A percentile compares a stretch with the other conserved stretches of the same genome.
These are phyloP conservation scores for Herpetospermum pedunculosum DNA, from an alignment of 306 rosid species.

Conservation along the genomic window DNA sequence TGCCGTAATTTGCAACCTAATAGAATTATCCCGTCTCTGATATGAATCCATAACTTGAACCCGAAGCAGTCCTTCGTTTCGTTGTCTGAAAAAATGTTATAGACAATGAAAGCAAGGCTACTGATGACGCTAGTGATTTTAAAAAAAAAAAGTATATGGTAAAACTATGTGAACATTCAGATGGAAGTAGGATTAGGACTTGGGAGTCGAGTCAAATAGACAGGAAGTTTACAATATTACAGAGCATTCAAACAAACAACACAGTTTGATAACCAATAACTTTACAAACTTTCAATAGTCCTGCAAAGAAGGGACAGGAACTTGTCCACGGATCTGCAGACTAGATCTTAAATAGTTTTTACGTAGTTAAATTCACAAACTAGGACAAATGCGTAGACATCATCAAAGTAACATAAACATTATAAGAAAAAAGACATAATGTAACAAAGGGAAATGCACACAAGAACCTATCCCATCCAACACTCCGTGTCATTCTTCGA, in stretches of 20 bases:
- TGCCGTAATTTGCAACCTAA: neutral
- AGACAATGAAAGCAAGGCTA: neutral
- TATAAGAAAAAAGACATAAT: neutral
- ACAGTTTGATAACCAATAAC: conserved; percentile 25
- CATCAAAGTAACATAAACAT: conserved; percentile 19
- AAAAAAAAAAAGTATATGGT: neutral
- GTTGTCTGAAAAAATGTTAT: conserved; percentile 1
- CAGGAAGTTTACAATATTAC: conserved; percentile 10
- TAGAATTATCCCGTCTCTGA: neutral
- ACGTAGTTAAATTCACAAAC: conserved; percentile 19
- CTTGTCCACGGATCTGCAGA: conserved; percentile 15
- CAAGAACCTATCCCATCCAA: conserved; percentile 31
- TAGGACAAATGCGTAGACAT: conserved; percentile 19
- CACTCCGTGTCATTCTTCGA: conserved; percentile 14
- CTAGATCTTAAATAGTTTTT: conserved; percentile 8
- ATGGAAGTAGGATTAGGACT: neutral
- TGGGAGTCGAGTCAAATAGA: neutral
- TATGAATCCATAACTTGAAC: neutral
- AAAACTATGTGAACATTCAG: neutral
- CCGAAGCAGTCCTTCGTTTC: neutral
- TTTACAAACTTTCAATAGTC: conserved; percentile 27
- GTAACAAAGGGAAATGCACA: conserved; percentile 17
- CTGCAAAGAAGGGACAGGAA: conserved; percentile 24
- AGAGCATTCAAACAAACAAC: conserved; percentile 18
- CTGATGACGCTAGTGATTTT: neutral